These are phyloP conservation scores for Nannochloropsis salina DNA, from an alignment of 108 stramenopile genomes.

Conservation along the genomic window DNA sequence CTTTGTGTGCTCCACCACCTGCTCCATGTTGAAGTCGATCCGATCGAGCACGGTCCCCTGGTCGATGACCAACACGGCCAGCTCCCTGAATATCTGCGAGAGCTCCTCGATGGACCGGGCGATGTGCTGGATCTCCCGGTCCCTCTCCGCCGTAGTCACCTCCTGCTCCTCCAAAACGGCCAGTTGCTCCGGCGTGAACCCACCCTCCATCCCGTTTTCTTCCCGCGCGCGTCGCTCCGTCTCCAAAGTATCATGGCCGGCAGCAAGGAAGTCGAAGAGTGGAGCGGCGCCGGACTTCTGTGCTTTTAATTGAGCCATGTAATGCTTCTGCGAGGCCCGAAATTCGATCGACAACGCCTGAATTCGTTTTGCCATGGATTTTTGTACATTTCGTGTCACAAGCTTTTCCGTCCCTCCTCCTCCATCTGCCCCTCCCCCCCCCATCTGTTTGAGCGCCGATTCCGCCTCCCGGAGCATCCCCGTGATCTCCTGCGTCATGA, in stretches of 20 bases:
- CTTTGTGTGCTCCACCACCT: conserved; percentile 94
- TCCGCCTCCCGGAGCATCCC: conserved; percentile 81
- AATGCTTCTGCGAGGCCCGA: conserved; percentile 87
- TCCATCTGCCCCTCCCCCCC: conserved; percentile 45
- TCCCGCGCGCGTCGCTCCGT: conserved; percentile 37
- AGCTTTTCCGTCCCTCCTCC: not conserved
- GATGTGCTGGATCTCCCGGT: conserved; percentile 67
- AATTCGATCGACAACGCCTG: conserved; percentile 85
- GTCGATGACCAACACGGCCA: conserved; percentile 98
- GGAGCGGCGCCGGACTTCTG: conserved; percentile 59
- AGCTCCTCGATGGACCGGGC: conserved; percentile 89
- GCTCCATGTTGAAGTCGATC: conserved; percentile 99
- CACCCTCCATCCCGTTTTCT: conserved; percentile 28
- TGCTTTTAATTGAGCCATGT: conserved; percentile 77
- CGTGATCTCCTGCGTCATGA: conserved; percentile 60
- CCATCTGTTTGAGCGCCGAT: conserved; percentile 31
- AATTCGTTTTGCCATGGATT: conserved; percentile 81
- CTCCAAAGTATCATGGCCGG: conserved; percentile 39
- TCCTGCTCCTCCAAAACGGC: conserved; percentile 55
- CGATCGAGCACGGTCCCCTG: conserved; percentile 99
- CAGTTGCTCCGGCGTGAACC: conserved; percentile 62
- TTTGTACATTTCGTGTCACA: conserved; percentile 54
- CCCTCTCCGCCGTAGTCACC: conserved; percentile 49
- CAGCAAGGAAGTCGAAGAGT: conserved; percentile 22
- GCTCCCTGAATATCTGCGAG: conserved; percentile 93